These are phyloP conservation scores for Pleurotus pulmonarius DNA, from an alignment of 768 basidiomycete genomes.

Conservation along the genomic window DNA sequence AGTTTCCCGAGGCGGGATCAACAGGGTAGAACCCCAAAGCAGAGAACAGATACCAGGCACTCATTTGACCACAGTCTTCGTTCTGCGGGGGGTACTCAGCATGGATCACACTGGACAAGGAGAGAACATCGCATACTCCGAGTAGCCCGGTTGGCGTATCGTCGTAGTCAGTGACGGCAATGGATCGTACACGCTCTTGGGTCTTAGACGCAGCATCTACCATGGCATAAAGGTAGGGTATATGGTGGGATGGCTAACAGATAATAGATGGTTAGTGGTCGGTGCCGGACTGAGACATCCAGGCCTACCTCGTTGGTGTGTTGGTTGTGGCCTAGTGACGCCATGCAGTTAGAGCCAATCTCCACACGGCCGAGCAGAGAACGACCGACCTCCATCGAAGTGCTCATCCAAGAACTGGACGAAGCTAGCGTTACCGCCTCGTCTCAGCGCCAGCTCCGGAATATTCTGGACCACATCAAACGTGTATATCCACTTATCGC, in stretches of 20 bases:
- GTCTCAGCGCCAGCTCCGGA: conserved; percentile 52
- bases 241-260: conserved; percentile 75
- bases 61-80: conserved; percentile 91
- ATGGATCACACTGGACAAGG: neutral
- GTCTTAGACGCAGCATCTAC: conserved; percentile 69
- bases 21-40: conserved; percentile 85
- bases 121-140: conserved; percentile 42
- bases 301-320: conserved; percentile 71
- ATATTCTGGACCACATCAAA: conserved; percentile 76
- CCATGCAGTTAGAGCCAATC: neutral
- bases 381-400: conserved; percentile 35
- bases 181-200: conserved; percentile 66
- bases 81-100: conserved; percentile 45
- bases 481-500: conserved; percentile 64
- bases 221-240: conserved; percentile 77
- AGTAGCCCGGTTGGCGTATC: conserved; percentile 66
- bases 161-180: conserved; percentile 64
- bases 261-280: neutral
- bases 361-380: neutral
- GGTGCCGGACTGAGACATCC: neutral
- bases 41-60: conserved; percentile 83
- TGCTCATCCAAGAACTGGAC: conserved; percentile 63
- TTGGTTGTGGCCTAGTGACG: conserved; percentile 56
- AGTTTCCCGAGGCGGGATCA: conserved; percentile 73
- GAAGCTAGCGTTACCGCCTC: conserved; percentile 66